Conservation (phyloP, 2,329 filamentous ascomycete genomes). For the Fusarium anguioides region DNA sequence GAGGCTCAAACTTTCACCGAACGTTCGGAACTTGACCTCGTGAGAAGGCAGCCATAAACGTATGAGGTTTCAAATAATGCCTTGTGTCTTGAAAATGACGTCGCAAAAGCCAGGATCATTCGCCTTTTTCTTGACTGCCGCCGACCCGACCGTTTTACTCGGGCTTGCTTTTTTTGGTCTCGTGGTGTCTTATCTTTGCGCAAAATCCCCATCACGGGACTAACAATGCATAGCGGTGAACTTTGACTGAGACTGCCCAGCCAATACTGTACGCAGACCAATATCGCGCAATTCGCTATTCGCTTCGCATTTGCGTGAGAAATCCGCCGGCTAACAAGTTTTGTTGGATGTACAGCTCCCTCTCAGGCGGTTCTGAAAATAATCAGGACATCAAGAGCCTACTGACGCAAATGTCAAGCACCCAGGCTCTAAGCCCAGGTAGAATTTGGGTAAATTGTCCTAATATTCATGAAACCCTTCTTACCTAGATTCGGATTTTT, state of each 20-base stretch:
- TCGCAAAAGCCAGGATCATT: conserved; percentile 21
- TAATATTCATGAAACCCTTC: no score
- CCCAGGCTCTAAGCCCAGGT: no score
- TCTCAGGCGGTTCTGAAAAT: no score
- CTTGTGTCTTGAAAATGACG: conserved; percentile 34
- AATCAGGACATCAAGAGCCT: no score
- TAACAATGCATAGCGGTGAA: conserved; percentile 32
- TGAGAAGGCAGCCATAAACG: conserved; percentile 22
- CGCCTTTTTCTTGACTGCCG: conserved; percentile 9
- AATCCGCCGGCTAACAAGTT: conserved; percentile 20
- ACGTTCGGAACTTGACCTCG: conserved; percentile 32
- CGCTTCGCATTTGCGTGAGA: not conserved
- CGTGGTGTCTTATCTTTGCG: conserved; percentile 30
- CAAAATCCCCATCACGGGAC: conserved; percentile 27
- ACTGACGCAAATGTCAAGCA: no score
- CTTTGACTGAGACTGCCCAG: conserved; percentile 2
- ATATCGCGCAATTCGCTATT: conserved; percentile 21
- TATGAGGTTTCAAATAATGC: conserved; percentile 24
- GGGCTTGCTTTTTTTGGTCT: conserved; percentile 27
- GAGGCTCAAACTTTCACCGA: conserved; percentile 34
- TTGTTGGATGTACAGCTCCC: not conserved
- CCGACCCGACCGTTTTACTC: conserved; percentile 26
- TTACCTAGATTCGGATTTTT: no score
- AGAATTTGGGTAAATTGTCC: no score
- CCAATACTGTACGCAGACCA: conserved; percentile 20